Percentiles rank a stretch among this genome's conserved stretches.
Conservation (phyloP, 495 filamentous ascomycete genomes). For the Penicillium coffeae region DNA sequence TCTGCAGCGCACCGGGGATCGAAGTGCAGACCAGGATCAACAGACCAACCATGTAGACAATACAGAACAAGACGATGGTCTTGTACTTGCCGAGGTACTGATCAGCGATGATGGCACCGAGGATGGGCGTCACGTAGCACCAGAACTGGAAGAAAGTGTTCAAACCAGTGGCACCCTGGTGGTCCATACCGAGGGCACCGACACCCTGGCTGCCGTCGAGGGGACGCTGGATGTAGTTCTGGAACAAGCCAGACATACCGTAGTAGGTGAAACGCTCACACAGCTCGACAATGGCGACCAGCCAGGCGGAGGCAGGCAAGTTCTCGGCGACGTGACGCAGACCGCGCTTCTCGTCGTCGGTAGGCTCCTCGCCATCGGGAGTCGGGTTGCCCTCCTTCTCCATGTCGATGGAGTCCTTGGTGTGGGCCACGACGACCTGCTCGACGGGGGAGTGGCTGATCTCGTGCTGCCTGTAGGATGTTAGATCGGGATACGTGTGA, state of each 20-base stretch:
- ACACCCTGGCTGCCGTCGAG: slow-evolving; percentile 43
- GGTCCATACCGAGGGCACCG: slow-evolving; percentile 54
- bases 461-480: background rate
- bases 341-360: slow-evolving; percentile 46
- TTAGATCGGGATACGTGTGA: no score
- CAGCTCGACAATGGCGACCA: slow-evolving; percentile 60
- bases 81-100: slow-evolving; percentile 67
- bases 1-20: slow-evolving; percentile 39
- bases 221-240: slow-evolving; percentile 57
- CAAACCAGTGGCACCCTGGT: slow-evolving; percentile 55
- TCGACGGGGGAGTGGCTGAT: slow-evolving; percentile 15
- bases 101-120: slow-evolving; percentile 60
- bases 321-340: slow-evolving; percentile 54
- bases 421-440: slow-evolving; percentile 21
- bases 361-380: slow-evolving; percentile 51
- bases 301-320: slow-evolving; percentile 53
- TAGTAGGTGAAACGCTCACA: slow-evolving; percentile 70
- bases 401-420: slow-evolving; percentile 25
- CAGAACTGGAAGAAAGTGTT: slow-evolving; percentile 62
- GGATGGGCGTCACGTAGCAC: slow-evolving; percentile 55
- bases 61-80: slow-evolving; percentile 58
- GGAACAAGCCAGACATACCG: slow-evolving; percentile 50
- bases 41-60: slow-evolving; percentile 45
- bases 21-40: slow-evolving; percentile 49
- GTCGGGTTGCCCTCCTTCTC: slow-evolving; percentile 35